Base-by-base conservation (phyloP, 1,284 basidiomycete genomes). In the Ganoderma lucidum region DNA sequence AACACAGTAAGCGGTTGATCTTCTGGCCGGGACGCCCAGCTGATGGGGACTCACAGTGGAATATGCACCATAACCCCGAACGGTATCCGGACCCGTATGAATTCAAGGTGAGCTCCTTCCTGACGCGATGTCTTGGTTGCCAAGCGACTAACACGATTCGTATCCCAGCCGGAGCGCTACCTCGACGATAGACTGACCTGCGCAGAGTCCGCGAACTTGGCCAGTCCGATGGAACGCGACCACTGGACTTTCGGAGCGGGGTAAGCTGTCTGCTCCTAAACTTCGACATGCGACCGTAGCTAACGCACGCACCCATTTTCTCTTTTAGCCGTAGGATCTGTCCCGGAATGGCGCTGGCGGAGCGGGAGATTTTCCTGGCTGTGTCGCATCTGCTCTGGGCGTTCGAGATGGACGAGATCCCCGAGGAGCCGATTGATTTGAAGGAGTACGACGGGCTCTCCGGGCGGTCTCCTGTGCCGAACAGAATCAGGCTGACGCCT, bases 311-410 rank as follows among this genome's bases (percentile, higher is more conserved):
- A 28, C 1, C 23, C 23, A 19, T 12, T 1, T 23, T 51, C 23
- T 5, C 12, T 51, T 51, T 2, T 14, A 51, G 48, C 1, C 82
- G 82, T 35, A 77, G 81, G 14, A 64, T 64, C 51, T 64, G 63
- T n/a, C 63, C 63, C 14, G 63, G 51, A 5, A 39, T 55, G 71
- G 75, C 76, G 70, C 78, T 82, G 10, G 83, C 83, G 3, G 83
- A 84, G 59, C 78, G 80, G 28, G 82, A 83, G 70, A 76, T 83
- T 15, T 83, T 75, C 68, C 75, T 84, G 4, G 81, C 76, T 19
- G 81, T 83, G 44, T 77, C 83, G 3, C 48, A 64, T 28, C 35
- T 68, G 17, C 67, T 68, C 2, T 68, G 67, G 70, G 67, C 70
- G 45, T 71, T 69, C 63, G 28, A 56, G 48, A 68, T 68, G 37